Evolutionary conservation across 2,329 filamentous ascomycete species (phyloP).

Genomic region (Chaetomium olivaceum): DNA sequence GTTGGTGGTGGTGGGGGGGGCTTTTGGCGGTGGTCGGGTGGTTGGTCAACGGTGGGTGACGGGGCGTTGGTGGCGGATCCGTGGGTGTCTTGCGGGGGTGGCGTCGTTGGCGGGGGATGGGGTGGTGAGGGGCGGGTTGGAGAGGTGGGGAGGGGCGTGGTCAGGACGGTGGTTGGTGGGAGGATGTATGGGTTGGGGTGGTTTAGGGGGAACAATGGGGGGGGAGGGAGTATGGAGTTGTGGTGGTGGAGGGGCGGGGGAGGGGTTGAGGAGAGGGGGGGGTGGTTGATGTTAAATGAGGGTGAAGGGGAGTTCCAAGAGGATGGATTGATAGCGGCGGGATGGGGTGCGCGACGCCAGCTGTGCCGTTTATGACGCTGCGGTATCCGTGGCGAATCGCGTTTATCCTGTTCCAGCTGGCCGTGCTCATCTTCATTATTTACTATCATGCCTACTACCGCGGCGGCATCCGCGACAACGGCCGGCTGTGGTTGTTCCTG

Average conservation of each 20-base stretch:
- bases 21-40: slow-evolving; percentile 35
- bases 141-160: slow-evolving; percentile 28
- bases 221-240: slow-evolving; percentile 39
- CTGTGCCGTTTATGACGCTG: slow-evolving; percentile 41
- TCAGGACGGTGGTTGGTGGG: slow-evolving; percentile 30
- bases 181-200: slow-evolving; percentile 37
- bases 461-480: slow-evolving; percentile 27
- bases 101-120: slow-evolving; percentile 39
- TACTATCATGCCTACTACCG: slow-evolving; percentile 46
- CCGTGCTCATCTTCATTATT: slow-evolving; percentile 41
- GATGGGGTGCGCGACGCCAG: slow-evolving; percentile 12
- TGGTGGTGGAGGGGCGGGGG: slow-evolving; percentile 34
- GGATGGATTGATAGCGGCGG: not conserved
- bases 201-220: slow-evolving; percentile 31
- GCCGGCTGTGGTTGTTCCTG: slow-evolving; percentile 36
- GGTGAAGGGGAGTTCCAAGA: slow-evolving; percentile 17
- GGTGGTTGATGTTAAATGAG: slow-evolving; percentile 1
- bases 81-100: slow-evolving; percentile 45
- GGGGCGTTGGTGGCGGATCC: slow-evolving; percentile 43
- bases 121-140: slow-evolving; percentile 34
- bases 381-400: slow-evolving; percentile 39
- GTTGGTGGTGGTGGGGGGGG: slow-evolving; percentile 36
- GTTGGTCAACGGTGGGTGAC: slow-evolving; percentile 41
- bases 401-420: slow-evolving; percentile 39
- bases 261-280: slow-evolving; percentile 17